Evolutionary conservation across 495 filamentous ascomycete genomes (phyloP).

Genomic region (Choiromyces venosus): DNA sequence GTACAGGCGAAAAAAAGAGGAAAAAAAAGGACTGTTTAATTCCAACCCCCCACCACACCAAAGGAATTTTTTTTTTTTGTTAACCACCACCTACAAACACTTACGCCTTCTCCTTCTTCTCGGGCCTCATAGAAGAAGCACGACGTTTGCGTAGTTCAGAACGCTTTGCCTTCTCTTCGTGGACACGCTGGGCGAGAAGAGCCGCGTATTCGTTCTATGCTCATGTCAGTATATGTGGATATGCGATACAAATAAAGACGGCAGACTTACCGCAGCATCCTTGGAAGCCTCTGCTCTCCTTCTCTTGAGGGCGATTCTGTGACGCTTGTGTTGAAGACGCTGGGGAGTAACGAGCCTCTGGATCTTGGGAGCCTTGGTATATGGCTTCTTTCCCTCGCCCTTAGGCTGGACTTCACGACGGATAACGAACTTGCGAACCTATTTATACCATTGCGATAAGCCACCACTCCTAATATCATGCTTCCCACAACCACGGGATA

Average conservation of each 20-base stretch:
- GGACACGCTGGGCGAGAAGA: constrained; percentile 88
- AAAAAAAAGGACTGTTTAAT: not conserved
- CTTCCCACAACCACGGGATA: constrained; percentile 26
- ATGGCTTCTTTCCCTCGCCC: constrained; percentile 89
- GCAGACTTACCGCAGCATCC: constrained; percentile 88
- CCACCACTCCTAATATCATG: not conserved
- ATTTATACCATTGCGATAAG: constrained; percentile 26
- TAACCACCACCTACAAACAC: not conserved
- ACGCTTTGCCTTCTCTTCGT: constrained; percentile 86
- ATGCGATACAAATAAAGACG: not conserved
- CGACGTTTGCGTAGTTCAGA: constrained; percentile 89
- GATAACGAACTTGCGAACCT: constrained; percentile 98
- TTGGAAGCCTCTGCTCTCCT: constrained; percentile 87
- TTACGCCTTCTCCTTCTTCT: constrained; percentile 42
- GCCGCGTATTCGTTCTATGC: constrained; percentile 81
- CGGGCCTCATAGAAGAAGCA: constrained; percentile 93
- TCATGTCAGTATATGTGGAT: constrained; percentile 43
- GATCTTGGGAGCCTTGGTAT: constrained; percentile 99
- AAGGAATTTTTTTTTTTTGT: not conserved
- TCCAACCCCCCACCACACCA: not conserved
- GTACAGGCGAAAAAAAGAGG: constrained; percentile 1
- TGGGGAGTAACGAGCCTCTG: constrained; percentile 98
- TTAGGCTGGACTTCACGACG: constrained; percentile 94
- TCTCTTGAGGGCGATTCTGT: constrained; percentile 94
- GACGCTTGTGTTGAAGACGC: constrained; percentile 99